phyloP scores from a whole-genome alignment of 352 stramenopile genomes.

The Phytophthora tentaculata region DNA sequence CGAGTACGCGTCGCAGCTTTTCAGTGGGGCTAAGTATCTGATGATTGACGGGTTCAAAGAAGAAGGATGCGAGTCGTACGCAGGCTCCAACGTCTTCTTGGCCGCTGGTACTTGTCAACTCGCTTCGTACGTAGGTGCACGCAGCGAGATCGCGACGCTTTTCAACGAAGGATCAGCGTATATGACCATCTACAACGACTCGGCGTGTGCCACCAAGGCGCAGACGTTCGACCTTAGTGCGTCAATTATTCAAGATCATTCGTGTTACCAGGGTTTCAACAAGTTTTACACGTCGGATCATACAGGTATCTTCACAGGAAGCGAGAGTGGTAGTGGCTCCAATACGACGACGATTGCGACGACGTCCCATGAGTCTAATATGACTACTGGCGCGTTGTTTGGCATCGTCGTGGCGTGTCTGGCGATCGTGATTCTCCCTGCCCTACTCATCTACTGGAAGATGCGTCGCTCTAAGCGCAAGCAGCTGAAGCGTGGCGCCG shows the following conservation, averaged over 20 bases:
- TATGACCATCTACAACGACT: conserved; percentile 52
- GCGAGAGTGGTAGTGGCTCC: conserved; percentile 14
- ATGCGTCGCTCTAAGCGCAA: conserved; percentile 27
- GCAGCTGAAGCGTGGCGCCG: conserved; percentile 2
- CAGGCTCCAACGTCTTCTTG: conserved; percentile 39
- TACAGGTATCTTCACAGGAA: conserved; percentile 12
- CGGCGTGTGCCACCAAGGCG: conserved; percentile 34
- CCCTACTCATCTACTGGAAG: conserved; percentile 36
- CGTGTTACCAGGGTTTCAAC: conserved; percentile 39
- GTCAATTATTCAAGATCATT: conserved; percentile 28
- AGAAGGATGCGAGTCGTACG: conserved; percentile 31
- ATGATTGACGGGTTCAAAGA: conserved; percentile 46
- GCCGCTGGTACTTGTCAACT: conserved; percentile 44
- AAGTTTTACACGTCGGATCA: conserved; percentile 47
- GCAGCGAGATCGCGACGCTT: conserved; percentile 41
- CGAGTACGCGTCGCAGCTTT: conserved; percentile 38
- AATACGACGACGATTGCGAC: conserved; percentile 6
- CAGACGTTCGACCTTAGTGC: conserved; percentile 38
- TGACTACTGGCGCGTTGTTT: conserved; percentile 32
- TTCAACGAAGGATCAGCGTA: conserved; percentile 46
- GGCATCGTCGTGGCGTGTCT: conserved; percentile 40
- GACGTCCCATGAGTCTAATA: conserved; percentile 20
- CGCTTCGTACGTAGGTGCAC: conserved; percentile 38
- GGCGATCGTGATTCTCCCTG: conserved; percentile 34
- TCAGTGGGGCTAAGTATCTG: conserved; percentile 44